Conservation (phyloP, 2,329 filamentous ascomycete genomes). For the Rhinocladiella mackenziei region DNA sequence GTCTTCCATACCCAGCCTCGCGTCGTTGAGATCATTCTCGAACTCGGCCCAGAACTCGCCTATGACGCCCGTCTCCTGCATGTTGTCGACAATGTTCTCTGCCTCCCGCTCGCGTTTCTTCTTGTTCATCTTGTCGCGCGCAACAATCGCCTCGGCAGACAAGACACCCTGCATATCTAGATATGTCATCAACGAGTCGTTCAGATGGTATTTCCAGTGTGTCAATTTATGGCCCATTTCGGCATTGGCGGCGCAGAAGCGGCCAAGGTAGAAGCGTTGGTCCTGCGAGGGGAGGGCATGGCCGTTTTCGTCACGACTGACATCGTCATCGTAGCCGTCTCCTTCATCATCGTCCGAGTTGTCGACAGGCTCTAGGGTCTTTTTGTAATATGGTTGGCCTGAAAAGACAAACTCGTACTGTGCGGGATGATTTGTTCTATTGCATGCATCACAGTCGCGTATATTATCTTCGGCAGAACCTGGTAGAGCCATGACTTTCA, state of each 20-base stretch:
- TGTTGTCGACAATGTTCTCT: constrained; percentile 60
- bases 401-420: constrained; percentile 60
- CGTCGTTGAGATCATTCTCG: constrained; percentile 57
- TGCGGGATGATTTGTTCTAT: constrained; percentile 64
- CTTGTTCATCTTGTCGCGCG: constrained; percentile 58
- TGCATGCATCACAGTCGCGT: constrained; percentile 63
- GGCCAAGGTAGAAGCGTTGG: constrained; percentile 52
- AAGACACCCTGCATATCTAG: constrained; percentile 58
- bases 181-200: constrained; percentile 64
- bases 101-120: constrained; percentile 59
- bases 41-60: constrained; percentile 63
- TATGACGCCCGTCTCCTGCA: constrained; percentile 59
- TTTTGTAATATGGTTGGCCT: constrained; percentile 62
- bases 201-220: constrained; percentile 74
- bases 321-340: constrained; percentile 40
- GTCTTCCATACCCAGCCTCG: constrained; percentile 48
- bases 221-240: constrained; percentile 66
- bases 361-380: constrained; percentile 61
- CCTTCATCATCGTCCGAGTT: constrained; percentile 40
- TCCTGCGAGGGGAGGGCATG: constrained; percentile 43
- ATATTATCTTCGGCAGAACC: constrained; percentile 22
- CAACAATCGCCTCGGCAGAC: constrained; percentile 53
- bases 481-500: constrained; percentile 41
- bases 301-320: constrained; percentile 46
- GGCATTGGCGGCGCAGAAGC: constrained; percentile 60